These are phyloP conservation scores for Kazachstania psychrophila DNA, from an alignment of 805 yeast genomes.

Conservation along the genomic window DNA sequence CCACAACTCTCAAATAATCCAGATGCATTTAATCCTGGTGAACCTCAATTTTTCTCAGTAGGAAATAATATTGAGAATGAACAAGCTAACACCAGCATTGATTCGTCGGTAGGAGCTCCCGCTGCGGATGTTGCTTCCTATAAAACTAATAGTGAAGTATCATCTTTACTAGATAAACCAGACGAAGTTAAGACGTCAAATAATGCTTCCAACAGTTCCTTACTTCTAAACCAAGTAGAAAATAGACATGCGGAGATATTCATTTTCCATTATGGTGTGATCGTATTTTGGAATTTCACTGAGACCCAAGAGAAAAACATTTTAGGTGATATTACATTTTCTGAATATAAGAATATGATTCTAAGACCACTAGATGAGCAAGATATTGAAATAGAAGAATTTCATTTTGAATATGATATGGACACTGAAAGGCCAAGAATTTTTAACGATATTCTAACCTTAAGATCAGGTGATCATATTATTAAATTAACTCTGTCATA, in stretches of 20 bases:
- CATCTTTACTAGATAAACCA: neutral
- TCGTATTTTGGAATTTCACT: constrained; percentile 96
- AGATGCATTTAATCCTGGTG: constrained; percentile 78
- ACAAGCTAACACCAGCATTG: neutral
- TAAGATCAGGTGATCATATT: constrained; percentile 84
- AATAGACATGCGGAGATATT: constrained; percentile 74
- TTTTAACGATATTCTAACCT: constrained; percentile 87
- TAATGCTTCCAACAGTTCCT: neutral
- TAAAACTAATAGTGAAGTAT: neutral
- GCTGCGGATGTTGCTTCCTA: neutral
- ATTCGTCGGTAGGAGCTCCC: neutral
- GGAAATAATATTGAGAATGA: constrained; percentile 9
- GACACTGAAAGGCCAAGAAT: constrained; percentile 61
- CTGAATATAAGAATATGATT: constrained; percentile 43
- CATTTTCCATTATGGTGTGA: constrained; percentile 83
- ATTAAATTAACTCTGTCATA: constrained; percentile 89
- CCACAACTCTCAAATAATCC: constrained; percentile 27
- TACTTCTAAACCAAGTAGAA: constrained; percentile 5
- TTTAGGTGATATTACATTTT: constrained; percentile 72
- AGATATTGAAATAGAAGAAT: constrained; percentile 84
- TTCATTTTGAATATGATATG: constrained; percentile 42
- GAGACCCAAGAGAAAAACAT: constrained; percentile 89
- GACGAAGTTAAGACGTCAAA: neutral
- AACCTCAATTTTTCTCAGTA: constrained; percentile 78
- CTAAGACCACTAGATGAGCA: constrained; percentile 73